A percentile compares a stretch with the other conserved stretches of the same genome.
Evolutionary conservation across 2,329 filamentous ascomycete species (phyloP).

Genomic region (Akanthomyces dipterigenus): DNA sequence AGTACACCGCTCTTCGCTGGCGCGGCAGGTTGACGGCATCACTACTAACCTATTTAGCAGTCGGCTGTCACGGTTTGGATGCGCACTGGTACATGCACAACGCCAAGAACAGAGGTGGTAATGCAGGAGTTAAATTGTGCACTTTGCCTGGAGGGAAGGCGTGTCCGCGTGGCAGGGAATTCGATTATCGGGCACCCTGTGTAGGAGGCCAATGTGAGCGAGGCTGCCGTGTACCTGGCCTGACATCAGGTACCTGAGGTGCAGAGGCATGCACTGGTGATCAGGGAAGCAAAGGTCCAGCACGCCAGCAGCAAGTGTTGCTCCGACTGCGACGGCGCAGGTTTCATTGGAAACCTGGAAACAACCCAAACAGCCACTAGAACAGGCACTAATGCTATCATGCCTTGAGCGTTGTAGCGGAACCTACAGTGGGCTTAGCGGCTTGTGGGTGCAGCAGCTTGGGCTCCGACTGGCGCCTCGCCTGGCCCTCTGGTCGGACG

Average conservation of each 20-base stretch:
- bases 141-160: background rate
- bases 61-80: background rate
- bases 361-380: background rate
- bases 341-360: background rate
- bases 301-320: background rate
- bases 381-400: background rate
- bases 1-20: constrained; percentile 3
- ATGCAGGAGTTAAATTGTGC: background rate
- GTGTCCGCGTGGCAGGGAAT: background rate
- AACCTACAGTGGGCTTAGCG: background rate
- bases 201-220: too few species aligned
- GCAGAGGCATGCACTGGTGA: background rate
- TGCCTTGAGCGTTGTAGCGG: background rate
- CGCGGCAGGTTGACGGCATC: background rate
- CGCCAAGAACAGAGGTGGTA: background rate
- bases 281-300: too few species aligned
- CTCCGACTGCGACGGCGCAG: background rate
- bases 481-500: background rate
- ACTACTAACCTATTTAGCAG: too few species aligned
- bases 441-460: background rate
- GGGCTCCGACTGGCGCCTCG: background rate
- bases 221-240: background rate
- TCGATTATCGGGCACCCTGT: background rate
- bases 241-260: background rate
- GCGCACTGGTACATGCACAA: background rate